Conservation (phyloP, 179 eudicot genomes). For the Drosera spatulata region DNA sequence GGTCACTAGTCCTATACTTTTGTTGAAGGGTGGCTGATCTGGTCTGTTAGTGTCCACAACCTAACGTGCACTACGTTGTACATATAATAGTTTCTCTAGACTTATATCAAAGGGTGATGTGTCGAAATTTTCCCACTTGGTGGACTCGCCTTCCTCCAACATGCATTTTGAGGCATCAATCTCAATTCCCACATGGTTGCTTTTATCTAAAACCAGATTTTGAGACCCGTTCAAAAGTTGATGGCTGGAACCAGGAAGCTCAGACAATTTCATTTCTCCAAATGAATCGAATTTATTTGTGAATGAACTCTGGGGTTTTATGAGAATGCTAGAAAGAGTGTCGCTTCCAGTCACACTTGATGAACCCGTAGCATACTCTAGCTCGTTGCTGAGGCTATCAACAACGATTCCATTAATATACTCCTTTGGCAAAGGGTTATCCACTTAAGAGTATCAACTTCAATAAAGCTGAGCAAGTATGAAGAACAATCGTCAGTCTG, state of each 20-base stretch:
- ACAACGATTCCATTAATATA: conserved; percentile 10
- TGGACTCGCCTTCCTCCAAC: conserved; percentile 18
- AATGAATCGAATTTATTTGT: conserved; percentile 14
- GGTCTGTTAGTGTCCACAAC: conserved; percentile 28
- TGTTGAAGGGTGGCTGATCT: conserved; percentile 26
- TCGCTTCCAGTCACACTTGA: conserved; percentile 11
- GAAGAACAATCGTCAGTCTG: conserved; percentile 10
- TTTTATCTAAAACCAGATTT: conserved; percentile 12
- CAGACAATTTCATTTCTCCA: conserved; percentile 9
- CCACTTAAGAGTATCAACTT: conserved; percentile 20
- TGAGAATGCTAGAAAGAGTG: conserved; percentile 5
- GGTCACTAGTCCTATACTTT: conserved; percentile 36
- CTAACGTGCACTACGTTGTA: conserved; percentile 23
- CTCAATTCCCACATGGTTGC: conserved; percentile 9
- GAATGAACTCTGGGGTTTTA: conserved; percentile 24
- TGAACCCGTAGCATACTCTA: conserved; percentile 8
- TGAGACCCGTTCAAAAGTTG: conserved; percentile 5
- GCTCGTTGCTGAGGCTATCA: conserved; percentile 13
- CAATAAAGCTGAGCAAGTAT: conserved; percentile 9
- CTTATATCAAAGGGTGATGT: conserved; percentile 66
- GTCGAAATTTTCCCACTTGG: conserved; percentile 18
- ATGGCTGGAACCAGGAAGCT: conserved; percentile 5
- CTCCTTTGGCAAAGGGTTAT: conserved; percentile 16
- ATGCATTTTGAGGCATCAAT: conserved; percentile 21
- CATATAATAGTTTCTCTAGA: conserved; percentile 41